Base-by-base conservation (phyloP, 2,329 filamentous ascomycete genomes). In the Diaporthe eres region DNA sequence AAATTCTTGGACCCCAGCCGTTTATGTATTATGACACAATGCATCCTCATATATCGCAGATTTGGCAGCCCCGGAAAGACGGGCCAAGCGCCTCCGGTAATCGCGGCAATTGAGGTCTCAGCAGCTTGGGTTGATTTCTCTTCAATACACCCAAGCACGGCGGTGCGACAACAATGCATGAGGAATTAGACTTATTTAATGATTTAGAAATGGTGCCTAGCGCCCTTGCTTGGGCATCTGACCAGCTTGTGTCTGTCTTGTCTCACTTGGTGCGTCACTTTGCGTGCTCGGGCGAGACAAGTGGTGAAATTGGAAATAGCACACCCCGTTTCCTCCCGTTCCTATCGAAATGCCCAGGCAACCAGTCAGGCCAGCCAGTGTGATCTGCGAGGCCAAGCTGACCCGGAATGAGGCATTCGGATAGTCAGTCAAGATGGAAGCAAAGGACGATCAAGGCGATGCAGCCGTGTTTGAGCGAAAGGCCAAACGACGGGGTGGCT, bases 141-240 rank as follows among this genome's bases (percentile, higher is more conserved):
- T 68, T 37, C 22, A 3, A 39, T 39, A 7, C 3, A 9, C 47
- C 31, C 65, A 42, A 53, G 34, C 25, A 25, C 53, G 31, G 47
- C 34, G 19, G 47, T 19, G 34, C 47, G 65, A 28, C 47, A 51
- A 28, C 31, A 37, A 68, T 39, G 8, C 49, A 42, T 37, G 49
- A 39, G 47, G 49, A 55, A 71, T 60, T 70, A 74, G 39, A 37
- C 31, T 72, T 72, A 63, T 65, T 47, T 77, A 77, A 77, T 77
- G 68, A 60, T 75, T 71, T 49, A 68, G 34, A 39, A 70, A 70
- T 37, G 55, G 63, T 51, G 44, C 44, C 31, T 37, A 10, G 31
- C 65, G n/a, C 47, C 65, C 65, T 68, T 68, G 65, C 65, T 55
- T 49, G 47, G 44, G 12, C 44, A 37, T 25, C 42, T n/a, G 47